Evolutionary conservation across 164 flowering plant species (phyloP), one percentile per base, ranked within the genome.

Genomic region (Vitis cinerea): DNA sequence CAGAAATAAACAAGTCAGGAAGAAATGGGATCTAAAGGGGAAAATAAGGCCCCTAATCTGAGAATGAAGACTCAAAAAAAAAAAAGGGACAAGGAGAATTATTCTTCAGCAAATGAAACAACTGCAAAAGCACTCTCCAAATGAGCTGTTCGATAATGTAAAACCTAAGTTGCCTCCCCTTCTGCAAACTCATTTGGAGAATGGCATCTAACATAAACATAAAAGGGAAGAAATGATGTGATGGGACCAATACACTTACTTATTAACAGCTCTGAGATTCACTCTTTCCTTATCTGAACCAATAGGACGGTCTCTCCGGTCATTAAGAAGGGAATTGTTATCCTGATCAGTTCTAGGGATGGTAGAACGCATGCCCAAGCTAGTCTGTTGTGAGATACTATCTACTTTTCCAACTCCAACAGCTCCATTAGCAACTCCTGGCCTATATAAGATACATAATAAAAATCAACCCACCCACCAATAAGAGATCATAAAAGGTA

Each of bases 231-330:
- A 50, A 10, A n/a, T 11, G 52, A 16, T 29, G n/a, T 53, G 69
- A 70, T 62, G 16, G 29, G 7, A 47, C 11, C 8, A 8, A 53
- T 12, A 13, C 51, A 14, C 90, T 60, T 89, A 94, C 98, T 84
- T 91, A 72, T 87, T 89, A 66, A 81, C 72, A 65, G 85, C 78
- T 78, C 86, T 89, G 67, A 83, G 67, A 67, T 84, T 89, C 82
- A 83, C 78, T 71, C 87, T 83, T 75, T 94, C 97, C 73, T 88
- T 94, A 17, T 94, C 97, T 19, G 83, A 75, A 73, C 82, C 81
- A 77, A 63, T 59, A 70, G 82, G 65, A 51, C 85, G 86, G 50
- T 88, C 97, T 78, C 84, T 89, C 81, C 77, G 81, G 59, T 94
- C 96, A 76, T 55, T 78, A 57, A 71, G 77, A 74, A 82, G 77